phyloP scores from a whole-genome alignment of 1,284 basidiomycete species.

The Naganishia albida region DNA sequence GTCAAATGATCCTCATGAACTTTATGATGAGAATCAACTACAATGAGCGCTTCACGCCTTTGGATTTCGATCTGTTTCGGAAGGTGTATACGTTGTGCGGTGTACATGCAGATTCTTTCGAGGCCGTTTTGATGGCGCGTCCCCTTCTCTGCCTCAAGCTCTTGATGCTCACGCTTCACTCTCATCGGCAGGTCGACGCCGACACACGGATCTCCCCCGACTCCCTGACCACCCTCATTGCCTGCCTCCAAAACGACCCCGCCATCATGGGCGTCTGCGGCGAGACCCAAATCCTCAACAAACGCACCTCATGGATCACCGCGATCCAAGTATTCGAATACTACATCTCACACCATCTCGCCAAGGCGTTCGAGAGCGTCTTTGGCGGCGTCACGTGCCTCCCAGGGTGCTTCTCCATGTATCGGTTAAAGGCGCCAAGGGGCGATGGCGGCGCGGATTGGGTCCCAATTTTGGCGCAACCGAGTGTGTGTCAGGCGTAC shows the following conservation, averaged over 20 bases:
- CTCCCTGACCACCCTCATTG: conserved; percentile 82
- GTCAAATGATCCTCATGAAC: conserved; percentile 98
- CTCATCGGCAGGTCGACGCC: conserved; percentile 89
- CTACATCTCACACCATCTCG: conserved; percentile 97
- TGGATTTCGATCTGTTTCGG: conserved; percentile 97
- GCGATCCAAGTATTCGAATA: conserved; percentile 97
- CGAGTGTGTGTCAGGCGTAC: conserved; percentile 96
- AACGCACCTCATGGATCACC: conserved; percentile 96
- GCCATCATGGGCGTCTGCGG: conserved; percentile 99
- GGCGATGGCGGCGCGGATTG: conserved; percentile 78
- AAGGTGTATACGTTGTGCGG: conserved; percentile 97
- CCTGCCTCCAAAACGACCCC: conserved; percentile 97
- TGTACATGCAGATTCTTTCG: conserved; percentile 98
- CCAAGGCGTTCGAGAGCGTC: conserved; percentile 97
- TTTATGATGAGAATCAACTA: conserved; percentile 99
- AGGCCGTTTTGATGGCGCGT: conserved; percentile 92
- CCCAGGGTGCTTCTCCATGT: conserved; percentile 99
- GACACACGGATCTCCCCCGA: conserved; percentile 91
- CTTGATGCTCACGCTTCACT: conserved; percentile 19
- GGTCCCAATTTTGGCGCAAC: conserved; percentile 96
- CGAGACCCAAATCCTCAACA: conserved; percentile 98
- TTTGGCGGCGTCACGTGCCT: conserved; percentile 99
- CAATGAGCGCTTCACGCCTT: conserved; percentile 95
- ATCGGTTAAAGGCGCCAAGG: conserved; percentile 85
- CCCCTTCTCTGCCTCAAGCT: conserved; percentile 1